Evolutionary conservation across 108 stramenopile species (phyloP).

Genomic region (Nitzschia inconspicua): DNA sequence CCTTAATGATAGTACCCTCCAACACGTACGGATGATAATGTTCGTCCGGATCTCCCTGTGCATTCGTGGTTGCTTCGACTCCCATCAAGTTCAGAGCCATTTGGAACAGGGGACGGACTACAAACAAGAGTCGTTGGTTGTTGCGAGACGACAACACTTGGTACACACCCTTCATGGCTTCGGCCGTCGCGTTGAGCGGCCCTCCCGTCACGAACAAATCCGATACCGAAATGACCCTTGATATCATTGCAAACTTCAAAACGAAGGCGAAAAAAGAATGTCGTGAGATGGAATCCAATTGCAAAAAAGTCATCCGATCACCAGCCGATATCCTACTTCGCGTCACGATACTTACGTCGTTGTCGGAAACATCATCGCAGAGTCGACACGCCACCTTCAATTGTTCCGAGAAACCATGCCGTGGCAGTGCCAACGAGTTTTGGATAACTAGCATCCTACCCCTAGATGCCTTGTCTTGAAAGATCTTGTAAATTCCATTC

Average conservation of each 20-base stretch:
- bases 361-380: not conserved
- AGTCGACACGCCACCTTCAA: slow-evolving; percentile 4
- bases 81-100: slow-evolving; percentile 4
- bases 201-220: slow-evolving; percentile 6
- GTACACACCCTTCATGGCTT: slow-evolving; percentile 12
- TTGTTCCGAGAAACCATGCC: slow-evolving; percentile 1
- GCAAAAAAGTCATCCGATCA: not conserved
- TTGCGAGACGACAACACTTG: not conserved
- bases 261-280: not conserved
- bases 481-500: not conserved
- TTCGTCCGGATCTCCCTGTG: too few relatives aligned
- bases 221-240: not conserved
- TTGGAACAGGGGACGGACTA: slow-evolving; percentile 10
- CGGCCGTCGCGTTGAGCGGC: not conserved
- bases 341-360: not conserved
- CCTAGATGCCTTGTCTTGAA: not conserved
- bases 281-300: not conserved
- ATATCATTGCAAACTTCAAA: slow-evolving; percentile 6
- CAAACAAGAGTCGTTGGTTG: not conserved
- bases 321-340: not conserved
- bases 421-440: not conserved
- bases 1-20: slow-evolving; percentile 9
- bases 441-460: slow-evolving; percentile 6
- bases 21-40: slow-evolving; percentile 7
- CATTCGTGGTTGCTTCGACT: not conserved